Evolutionary conservation across 1,284 basidiomycete genomes (phyloP).

Genomic region (Rhodotorula sp.): DNA sequence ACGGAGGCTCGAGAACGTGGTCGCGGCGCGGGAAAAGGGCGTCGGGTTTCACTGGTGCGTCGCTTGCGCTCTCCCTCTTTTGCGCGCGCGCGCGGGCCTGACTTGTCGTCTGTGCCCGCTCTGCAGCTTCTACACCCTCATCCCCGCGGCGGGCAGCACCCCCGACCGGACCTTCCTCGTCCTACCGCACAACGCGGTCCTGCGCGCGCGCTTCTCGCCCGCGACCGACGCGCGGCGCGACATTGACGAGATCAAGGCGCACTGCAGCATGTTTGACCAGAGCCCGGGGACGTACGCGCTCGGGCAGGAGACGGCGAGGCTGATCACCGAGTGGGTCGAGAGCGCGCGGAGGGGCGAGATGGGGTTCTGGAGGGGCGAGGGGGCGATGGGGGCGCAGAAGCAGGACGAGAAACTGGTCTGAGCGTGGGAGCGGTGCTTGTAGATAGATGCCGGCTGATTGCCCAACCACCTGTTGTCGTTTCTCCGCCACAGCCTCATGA

Average conservation of each 20-base stretch:
- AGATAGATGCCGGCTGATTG: neutral
- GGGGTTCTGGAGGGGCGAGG: constrained; percentile 22
- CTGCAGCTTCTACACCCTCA: constrained; percentile 38
- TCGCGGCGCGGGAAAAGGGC: constrained; percentile 13
- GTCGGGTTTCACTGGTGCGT: constrained; percentile 40
- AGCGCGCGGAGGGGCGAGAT: constrained; percentile 23
- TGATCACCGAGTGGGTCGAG: constrained; percentile 39
- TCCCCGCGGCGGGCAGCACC: constrained; percentile 17
- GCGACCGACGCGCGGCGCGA: constrained; percentile 24
- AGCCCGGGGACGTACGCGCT: constrained; percentile 36
- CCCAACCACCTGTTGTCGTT: neutral
- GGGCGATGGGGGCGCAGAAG: neutral
- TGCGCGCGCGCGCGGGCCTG: neutral
- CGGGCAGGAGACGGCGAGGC: constrained; percentile 25
- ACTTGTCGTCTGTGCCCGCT: neutral
- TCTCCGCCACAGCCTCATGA: neutral
- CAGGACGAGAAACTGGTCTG: constrained; percentile 1
- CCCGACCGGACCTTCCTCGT: constrained; percentile 36
- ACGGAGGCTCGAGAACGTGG: constrained; percentile 18
- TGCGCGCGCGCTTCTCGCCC: constrained; percentile 26
- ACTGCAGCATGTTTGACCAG: constrained; percentile 41
- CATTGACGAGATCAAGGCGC: constrained; percentile 37
- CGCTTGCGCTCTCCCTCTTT: neutral
- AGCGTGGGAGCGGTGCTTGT: neutral
- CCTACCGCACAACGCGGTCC: constrained; percentile 12